Evolutionary conservation across 2,329 filamentous ascomycete genomes (phyloP), one percentile per base, ranked within the genome.

Genomic region (Magnaporthales sp.): DNA sequence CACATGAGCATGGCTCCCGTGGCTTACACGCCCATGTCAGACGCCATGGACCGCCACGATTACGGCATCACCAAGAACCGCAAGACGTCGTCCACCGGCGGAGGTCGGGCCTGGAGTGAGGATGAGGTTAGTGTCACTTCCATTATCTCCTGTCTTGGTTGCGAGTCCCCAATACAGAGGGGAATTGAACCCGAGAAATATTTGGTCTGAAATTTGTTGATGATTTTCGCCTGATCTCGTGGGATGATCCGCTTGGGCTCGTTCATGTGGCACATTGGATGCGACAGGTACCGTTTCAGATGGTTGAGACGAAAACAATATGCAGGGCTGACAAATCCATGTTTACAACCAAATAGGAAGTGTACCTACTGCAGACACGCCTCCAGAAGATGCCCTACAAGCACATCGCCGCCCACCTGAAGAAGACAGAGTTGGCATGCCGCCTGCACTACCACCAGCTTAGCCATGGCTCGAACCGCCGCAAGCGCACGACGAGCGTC

Each of bases 361-460:
- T 88, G 67, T 95, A 94, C 76, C 88, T 95, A 66, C 84, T 95
- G 68, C 90, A 93, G 78, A 93, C 90, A 68, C 90, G 91, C 67
- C 86, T 91, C 73, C 90, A 93, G 74, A 94, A 94, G 80, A 92
- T 94, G 88, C 91, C 91, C 0, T 95, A 95, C 79, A 95, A 94
- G 83, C 91, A 94, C 76, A 95, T 95, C 75, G 91, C 91, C 67
- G 86, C 89, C 68, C 89, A 93, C 72, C 81, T 95, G 71, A 92
- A 93, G 79, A 96, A 95, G 82, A 95, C 91, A 0, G 91, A 95
- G 80, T 83, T 95, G 68, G 91, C 91, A 63, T 96, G 91, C 79
- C 91, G 92, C 69, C 85, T 96, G 69, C 92, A 95, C 78, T 94
- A 92, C 75, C 91, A 96, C 74, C 91, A 95, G 74, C 84, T 95